phyloP scores from a whole-genome alignment of 176 grass and related monocot genomes.

The Leersia perrieri region DNA sequence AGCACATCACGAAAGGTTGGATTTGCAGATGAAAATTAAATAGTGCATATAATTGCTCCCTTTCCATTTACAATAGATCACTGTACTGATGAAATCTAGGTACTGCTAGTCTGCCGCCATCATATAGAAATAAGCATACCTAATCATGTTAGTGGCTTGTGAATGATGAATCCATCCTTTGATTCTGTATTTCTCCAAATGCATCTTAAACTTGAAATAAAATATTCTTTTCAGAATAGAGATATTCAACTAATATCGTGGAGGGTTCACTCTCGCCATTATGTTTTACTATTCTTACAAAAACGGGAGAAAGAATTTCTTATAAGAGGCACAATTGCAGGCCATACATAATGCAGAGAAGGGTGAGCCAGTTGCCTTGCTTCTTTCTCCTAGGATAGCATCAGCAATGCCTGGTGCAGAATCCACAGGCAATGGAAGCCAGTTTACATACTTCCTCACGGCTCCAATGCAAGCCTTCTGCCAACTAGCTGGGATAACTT shows the following conservation, averaged over 20 bases:
- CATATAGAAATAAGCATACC: not conserved
- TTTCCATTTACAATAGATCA: not conserved
- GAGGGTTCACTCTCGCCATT: constrained; percentile 4
- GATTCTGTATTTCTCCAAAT: not conserved
- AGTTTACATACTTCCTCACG: constrained; percentile 98
- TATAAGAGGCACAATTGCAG: constrained; percentile 49
- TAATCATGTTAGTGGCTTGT: not conserved
- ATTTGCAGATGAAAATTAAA: not conserved
- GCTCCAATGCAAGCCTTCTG: constrained; percentile 93
- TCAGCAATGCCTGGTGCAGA: constrained; percentile 53
- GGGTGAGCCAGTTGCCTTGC: constrained; percentile 72
- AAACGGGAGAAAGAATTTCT: not conserved
- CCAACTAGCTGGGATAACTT: constrained; percentile 76
- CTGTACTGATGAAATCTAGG: not conserved
- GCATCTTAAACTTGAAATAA: not conserved
- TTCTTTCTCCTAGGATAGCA: constrained; percentile 77
- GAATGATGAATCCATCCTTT: constrained; percentile 6
- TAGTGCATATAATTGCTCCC: not conserved
- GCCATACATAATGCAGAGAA: constrained; percentile 82
- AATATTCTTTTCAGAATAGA: not conserved
- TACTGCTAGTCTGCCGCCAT: not conserved
- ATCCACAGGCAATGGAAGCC: constrained; percentile 54
- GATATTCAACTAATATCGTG: not conserved
- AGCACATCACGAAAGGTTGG: not conserved
- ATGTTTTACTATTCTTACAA: not conserved